Evolutionary conservation across 1,284 basidiomycete species (phyloP).

Genomic region (Trametes pubescens): DNA sequence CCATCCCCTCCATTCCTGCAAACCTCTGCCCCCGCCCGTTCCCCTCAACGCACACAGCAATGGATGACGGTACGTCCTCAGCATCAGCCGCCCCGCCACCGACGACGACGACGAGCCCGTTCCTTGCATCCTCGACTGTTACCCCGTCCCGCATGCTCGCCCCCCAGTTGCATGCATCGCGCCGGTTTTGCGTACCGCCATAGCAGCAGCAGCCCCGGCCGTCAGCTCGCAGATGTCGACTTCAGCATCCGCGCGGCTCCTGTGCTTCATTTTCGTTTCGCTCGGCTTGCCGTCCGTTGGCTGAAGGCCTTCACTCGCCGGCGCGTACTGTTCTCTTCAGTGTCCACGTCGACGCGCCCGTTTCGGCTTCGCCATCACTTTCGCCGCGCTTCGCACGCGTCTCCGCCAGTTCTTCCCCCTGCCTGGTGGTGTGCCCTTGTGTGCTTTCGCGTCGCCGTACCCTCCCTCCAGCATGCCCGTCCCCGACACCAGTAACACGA

Average conservation of each 20-base stretch:
- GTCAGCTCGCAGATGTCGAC: slow-evolving; percentile 40
- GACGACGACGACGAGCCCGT: slow-evolving; percentile 40
- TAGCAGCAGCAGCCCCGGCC: slow-evolving; percentile 34
- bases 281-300: slow-evolving; percentile 40
- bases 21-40: slow-evolving; percentile 22
- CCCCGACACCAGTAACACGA: slow-evolving; percentile 41
- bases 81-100: slow-evolving; percentile 64
- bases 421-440: slow-evolving; percentile 27
- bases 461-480: slow-evolving; percentile 36
- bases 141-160: slow-evolving; percentile 44
- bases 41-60: slow-evolving; percentile 49
- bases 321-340: slow-evolving; percentile 25
- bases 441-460: slow-evolving; percentile 35
- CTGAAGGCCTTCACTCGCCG: slow-evolving; percentile 41
- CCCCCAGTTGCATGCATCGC: slow-evolving; percentile 26
- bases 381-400: slow-evolving; percentile 27
- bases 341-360: slow-evolving; percentile 34
- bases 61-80: slow-evolving; percentile 87
- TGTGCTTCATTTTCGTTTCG: slow-evolving; percentile 23
- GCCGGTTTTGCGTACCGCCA: slow-evolving; percentile 26
- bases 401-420: slow-evolving; percentile 20
- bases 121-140: slow-evolving; percentile 45
- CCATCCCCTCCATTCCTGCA: slow-evolving; percentile 28
- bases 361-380: slow-evolving; percentile 27
- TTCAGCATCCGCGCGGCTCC: slow-evolving; percentile 19